A percentile compares a stretch with the other conserved stretches of the same genome.
Evolutionary conservation across 495 filamentous ascomycete species (phyloP).

Genomic region (Mytilinidion resinicola): DNA sequence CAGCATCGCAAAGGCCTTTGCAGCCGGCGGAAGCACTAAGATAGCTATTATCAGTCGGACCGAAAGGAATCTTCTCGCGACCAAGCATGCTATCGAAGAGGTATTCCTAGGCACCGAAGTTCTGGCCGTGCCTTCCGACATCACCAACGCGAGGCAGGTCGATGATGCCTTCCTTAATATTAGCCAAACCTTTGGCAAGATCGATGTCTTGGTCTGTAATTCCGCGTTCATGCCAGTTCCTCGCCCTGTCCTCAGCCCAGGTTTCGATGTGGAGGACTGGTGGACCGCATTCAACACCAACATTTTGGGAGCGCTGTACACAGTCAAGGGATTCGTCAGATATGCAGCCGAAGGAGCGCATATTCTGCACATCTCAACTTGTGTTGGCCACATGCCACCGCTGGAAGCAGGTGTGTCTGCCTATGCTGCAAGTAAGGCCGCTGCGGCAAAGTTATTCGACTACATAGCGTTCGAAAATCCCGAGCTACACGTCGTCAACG

Average conservation of each 20-base stretch:
- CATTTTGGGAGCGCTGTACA: neutral
- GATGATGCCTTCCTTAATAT: slow-evolving; percentile 1
- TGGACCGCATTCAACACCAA: neutral
- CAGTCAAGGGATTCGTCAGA: neutral
- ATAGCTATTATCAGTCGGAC: slow-evolving; percentile 2
- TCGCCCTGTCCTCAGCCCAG: neutral
- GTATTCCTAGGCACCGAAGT: slow-evolving; percentile 3
- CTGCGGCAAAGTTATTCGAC: slow-evolving; percentile 38
- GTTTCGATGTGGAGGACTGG: neutral
- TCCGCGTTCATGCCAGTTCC: neutral
- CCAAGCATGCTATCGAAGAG: slow-evolving; percentile 7
- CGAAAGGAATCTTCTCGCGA: slow-evolving; percentile 4
- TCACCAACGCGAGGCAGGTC: neutral
- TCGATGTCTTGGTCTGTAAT: slow-evolving; percentile 5
- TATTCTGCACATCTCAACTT: slow-evolving; percentile 1
- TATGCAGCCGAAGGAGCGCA: neutral
- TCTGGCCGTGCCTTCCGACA: slow-evolving; percentile 1
- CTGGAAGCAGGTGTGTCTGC: slow-evolving; percentile 12
- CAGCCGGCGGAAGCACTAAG: neutral
- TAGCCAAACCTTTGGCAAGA: neutral
- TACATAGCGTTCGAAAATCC: slow-evolving; percentile 40
- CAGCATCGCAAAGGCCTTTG: neutral
- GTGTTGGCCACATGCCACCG: slow-evolving; percentile 3
- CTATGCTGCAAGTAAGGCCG: slow-evolving; percentile 40
- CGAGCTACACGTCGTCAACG: slow-evolving; percentile 35